Conservation (phyloP, 208 protist genomes). For the Balamuthia mandrillaris region DNA sequence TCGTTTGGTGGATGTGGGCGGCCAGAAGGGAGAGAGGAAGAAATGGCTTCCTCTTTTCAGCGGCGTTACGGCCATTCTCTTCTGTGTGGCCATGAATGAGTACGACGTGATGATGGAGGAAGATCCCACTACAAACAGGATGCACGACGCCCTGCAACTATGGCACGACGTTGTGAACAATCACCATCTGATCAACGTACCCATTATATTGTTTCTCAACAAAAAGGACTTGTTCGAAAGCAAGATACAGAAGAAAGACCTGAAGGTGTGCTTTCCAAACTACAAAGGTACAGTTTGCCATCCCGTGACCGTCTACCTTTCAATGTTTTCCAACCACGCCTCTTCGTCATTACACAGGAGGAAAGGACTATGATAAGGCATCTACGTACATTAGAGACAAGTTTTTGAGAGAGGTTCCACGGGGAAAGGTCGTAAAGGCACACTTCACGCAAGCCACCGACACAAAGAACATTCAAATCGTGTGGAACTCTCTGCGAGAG, state of each 20-base stretch:
- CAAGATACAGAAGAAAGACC: slow-evolving; percentile 67
- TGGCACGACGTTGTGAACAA: slow-evolving; percentile 69
- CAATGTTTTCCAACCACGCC: background rate
- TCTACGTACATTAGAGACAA: slow-evolving; percentile 62
- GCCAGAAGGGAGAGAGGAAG: slow-evolving; percentile 75
- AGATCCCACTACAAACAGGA: slow-evolving; percentile 70
- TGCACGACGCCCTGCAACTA: slow-evolving; percentile 70
- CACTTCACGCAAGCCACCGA: slow-evolving; percentile 75
- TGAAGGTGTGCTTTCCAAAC: slow-evolving; percentile 67
- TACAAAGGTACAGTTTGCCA: slow-evolving; percentile 41
- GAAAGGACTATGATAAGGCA: slow-evolving; percentile 51
- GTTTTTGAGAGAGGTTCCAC: slow-evolving; percentile 57
- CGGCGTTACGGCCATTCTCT: slow-evolving; percentile 75
- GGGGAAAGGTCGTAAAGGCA: slow-evolving; percentile 60
- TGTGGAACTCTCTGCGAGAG: slow-evolving; percentile 70
- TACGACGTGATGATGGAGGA: slow-evolving; percentile 80
- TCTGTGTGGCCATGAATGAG: slow-evolving; percentile 62
- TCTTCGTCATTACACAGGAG: slow-evolving; percentile 1
- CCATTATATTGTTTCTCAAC: slow-evolving; percentile 79
- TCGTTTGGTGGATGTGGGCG: slow-evolving; percentile 80
- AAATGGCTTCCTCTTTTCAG: slow-evolving; percentile 85
- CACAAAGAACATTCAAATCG: slow-evolving; percentile 74
- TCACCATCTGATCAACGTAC: slow-evolving; percentile 60
- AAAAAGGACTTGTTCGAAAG: slow-evolving; percentile 75
- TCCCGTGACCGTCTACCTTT: background rate